Conservation (phyloP, 1,284 basidiomycete genomes). For the Rhodotorula sp. region DNA sequence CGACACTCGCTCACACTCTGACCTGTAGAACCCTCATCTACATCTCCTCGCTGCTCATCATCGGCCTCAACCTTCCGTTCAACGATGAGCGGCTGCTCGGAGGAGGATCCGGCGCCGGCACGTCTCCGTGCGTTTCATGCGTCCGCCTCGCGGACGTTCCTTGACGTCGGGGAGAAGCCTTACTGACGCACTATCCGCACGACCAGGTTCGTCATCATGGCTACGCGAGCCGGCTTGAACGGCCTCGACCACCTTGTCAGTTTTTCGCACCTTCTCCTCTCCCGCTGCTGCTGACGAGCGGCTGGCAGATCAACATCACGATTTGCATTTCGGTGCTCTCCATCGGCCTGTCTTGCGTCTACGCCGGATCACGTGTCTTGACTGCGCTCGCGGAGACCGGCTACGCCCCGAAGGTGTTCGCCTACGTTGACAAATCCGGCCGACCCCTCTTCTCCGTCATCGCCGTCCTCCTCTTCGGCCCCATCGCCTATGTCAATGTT, state of each 20-base stretch:
- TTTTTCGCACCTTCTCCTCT: no score
- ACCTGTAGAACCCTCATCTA: conserved; percentile 51
- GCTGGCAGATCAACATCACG: conserved; percentile 49
- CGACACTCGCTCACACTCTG: no score
- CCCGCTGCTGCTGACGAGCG: neutral
- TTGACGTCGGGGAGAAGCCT: no score
- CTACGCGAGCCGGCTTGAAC: conserved; percentile 50
- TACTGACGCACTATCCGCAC: no score
- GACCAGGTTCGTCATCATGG: conserved; percentile 55
- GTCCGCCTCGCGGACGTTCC: no score
- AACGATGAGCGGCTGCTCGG: conserved; percentile 46
- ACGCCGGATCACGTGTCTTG: conserved; percentile 50
- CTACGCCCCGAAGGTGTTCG: conserved; percentile 49
- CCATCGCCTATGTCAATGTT: conserved; percentile 41
- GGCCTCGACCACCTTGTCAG: conserved; percentile 51
- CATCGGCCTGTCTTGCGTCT: conserved; percentile 51
- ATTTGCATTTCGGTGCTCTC: conserved; percentile 48
- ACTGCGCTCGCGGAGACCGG: conserved; percentile 45
- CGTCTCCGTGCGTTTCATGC: conserved; percentile 47
- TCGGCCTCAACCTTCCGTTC: conserved; percentile 59
- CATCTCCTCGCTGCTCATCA: conserved; percentile 57
- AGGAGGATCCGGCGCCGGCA: conserved; percentile 51
- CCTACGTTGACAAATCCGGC: conserved; percentile 56
- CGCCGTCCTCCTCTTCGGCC: conserved; percentile 46
- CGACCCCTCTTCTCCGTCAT: conserved; percentile 54